Conservation (phyloP, 805 yeast genomes). For the Cyberlindnera amylophila region DNA sequence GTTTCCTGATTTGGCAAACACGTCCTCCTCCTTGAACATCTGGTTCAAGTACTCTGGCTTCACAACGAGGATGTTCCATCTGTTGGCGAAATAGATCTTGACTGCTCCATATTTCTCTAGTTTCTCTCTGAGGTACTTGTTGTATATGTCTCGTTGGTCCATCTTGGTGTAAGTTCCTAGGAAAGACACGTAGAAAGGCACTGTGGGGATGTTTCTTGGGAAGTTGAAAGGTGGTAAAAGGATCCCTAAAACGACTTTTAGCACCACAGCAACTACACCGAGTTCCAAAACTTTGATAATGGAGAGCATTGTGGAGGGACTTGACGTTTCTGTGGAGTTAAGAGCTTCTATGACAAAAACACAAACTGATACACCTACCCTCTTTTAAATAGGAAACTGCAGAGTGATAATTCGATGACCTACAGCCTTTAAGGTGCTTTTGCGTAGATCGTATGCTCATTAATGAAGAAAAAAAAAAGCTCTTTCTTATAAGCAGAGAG, state of each 20-base stretch:
- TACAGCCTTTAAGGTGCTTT: too few relatives aligned
- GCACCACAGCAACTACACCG: neutral
- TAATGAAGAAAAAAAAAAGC: too few relatives aligned
- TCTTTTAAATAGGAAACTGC: too few relatives aligned
- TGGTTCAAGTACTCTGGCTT: constrained; percentile 44
- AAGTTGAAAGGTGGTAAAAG: constrained; percentile 46
- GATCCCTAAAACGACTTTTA: neutral
- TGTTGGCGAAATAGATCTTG: constrained; percentile 54
- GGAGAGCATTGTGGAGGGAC: neutral
- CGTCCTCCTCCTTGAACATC: constrained; percentile 44
- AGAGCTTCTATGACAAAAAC: too few relatives aligned
- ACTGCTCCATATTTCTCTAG: constrained; percentile 54
- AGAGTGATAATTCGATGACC: too few relatives aligned
- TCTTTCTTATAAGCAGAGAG: too few relatives aligned
- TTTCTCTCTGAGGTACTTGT: constrained; percentile 38
- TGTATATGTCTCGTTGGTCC: constrained; percentile 48
- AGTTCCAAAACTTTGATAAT: neutral
- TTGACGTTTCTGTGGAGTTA: neutral
- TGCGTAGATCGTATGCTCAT: too few relatives aligned
- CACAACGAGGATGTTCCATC: constrained; percentile 56
- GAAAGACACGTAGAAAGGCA: constrained; percentile 58
- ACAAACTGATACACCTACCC: too few relatives aligned
- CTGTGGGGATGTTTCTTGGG: constrained; percentile 52
- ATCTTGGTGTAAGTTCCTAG: constrained; percentile 38
- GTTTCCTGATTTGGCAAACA: constrained; percentile 57